These are phyloP conservation scores for Fraxinus greggii DNA, from an alignment of 305 asterid genomes.

Conservation along the genomic window DNA sequence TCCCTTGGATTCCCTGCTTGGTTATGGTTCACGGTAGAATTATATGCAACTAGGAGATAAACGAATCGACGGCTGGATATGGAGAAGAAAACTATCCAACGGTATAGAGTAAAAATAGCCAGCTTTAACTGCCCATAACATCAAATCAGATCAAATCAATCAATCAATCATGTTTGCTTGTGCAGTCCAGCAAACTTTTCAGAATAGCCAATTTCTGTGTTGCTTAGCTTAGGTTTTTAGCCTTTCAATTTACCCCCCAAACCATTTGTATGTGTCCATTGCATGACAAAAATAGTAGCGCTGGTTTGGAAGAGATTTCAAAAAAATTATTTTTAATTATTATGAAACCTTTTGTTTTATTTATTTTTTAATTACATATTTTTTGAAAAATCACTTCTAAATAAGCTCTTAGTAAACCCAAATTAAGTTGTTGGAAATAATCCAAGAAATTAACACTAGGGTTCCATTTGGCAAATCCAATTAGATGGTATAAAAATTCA, in stretches of 20 bases:
- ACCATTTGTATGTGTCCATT: not conserved
- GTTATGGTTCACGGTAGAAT: not conserved
- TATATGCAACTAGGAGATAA: not conserved
- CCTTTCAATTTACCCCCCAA: not conserved
- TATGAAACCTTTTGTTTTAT: too few species aligned
- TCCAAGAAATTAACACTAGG: not conserved
- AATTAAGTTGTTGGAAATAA: not conserved
- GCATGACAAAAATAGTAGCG: not conserved
- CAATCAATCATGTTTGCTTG: constrained; percentile 9
- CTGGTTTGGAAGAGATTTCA: too few species aligned
- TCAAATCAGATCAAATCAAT: constrained; percentile 7
- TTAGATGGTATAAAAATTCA: not conserved
- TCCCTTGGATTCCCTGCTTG: not conserved
- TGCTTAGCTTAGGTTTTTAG: not conserved
- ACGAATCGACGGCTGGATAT: not conserved
- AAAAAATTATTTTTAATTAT: too few species aligned
- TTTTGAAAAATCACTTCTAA: not conserved
- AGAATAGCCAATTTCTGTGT: not conserved
- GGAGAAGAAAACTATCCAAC: not conserved
- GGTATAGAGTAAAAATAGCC: not conserved
- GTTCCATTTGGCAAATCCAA: not conserved
- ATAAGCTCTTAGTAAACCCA: not conserved
- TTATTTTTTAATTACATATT: too few species aligned
- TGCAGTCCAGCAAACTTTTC: constrained; percentile 10
- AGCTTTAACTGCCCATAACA: constrained; percentile 5